Percentiles rank a stretch among this genome's conserved stretches.
These are phyloP conservation scores for Heliamphora pulchella DNA, from an alignment of 179 eudicot genomes.

Conservation along the genomic window DNA sequence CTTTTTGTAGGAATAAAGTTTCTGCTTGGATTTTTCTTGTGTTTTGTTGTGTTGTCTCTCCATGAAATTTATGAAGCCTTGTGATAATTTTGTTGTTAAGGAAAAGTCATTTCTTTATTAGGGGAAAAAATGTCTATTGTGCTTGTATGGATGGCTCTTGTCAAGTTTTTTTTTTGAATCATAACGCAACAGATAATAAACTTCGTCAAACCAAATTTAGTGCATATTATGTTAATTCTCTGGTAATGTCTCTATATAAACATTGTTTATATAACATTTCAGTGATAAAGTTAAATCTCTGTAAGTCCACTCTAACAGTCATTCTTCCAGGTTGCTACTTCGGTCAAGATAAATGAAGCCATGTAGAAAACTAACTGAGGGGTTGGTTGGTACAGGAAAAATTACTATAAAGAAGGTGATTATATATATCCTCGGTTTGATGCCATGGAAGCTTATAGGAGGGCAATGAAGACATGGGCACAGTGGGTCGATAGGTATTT, in stretches of 20 bases:
- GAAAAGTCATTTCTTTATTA: neutral
- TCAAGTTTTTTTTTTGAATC: neutral
- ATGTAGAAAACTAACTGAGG: neutral
- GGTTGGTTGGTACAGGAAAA: conserved; percentile 46
- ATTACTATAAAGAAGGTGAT: conserved; percentile 73
- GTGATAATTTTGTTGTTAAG: too few relatives aligned
- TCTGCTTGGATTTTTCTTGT: too few relatives aligned
- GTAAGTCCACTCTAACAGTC: neutral
- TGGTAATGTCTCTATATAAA: neutral
- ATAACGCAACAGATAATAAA: neutral
- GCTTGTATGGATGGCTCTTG: neutral
- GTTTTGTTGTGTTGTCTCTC: too few relatives aligned
- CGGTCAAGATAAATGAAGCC: neutral
- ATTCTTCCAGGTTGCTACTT: neutral
- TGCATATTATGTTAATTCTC: neutral
- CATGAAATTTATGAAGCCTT: neutral
- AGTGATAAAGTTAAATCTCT: neutral
- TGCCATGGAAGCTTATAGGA: conserved; percentile 69
- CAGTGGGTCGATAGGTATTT: conserved; percentile 56
- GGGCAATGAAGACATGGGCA: conserved; percentile 78
- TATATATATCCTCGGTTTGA: conserved; percentile 56
- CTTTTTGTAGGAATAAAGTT: too few relatives aligned
- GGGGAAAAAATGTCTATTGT: neutral
- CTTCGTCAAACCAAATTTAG: neutral
- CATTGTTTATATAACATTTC: neutral